Evolutionary conservation across 768 basidiomycete genomes (phyloP).

Genomic region (Phlebiopsis gigantea): DNA sequence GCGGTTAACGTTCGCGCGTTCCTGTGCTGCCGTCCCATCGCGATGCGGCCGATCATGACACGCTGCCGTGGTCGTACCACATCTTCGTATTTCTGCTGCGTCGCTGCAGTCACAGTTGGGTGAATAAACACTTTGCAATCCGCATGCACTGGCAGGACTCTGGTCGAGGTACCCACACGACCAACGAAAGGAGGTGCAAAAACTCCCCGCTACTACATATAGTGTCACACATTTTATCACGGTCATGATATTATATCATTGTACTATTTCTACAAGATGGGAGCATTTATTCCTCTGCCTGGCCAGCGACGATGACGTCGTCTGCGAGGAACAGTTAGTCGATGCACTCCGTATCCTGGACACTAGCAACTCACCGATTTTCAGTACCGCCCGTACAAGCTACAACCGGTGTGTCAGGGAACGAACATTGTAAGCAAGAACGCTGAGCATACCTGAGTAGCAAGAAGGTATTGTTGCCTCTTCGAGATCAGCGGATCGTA

Average conservation of each 20-base stretch:
- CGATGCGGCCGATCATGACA: not conserved
- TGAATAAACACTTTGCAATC: too few relatives aligned
- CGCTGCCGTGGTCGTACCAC: too few relatives aligned
- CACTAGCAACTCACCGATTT: constrained; percentile 60
- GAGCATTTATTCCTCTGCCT: constrained; percentile 54
- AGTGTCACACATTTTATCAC: too few relatives aligned
- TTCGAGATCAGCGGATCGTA: constrained; percentile 98
- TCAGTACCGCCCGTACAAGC: constrained; percentile 83
- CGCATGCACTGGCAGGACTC: too few relatives aligned
- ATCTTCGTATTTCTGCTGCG: too few relatives aligned
- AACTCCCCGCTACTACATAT: too few relatives aligned
- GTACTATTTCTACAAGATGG: constrained; percentile 10
- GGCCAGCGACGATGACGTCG: constrained; percentile 72
- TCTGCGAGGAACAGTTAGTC: constrained; percentile 35
- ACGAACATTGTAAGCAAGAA: constrained; percentile 5
- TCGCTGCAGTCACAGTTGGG: too few relatives aligned
- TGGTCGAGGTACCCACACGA: too few relatives aligned
- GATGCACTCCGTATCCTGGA: not conserved
- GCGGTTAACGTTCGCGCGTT: not conserved
- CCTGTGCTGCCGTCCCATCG: not conserved
- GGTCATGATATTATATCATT: not conserved
- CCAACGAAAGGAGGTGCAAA: too few relatives aligned
- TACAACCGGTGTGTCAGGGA: constrained; percentile 21
- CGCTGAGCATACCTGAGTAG: constrained; percentile 69
- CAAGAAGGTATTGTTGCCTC: constrained; percentile 92